Percentiles rank a stretch among this genome's conserved stretches.
These are phyloP conservation scores for Picea mariana DNA, from an alignment of 83 land plant genomes.

Conservation along the genomic window DNA sequence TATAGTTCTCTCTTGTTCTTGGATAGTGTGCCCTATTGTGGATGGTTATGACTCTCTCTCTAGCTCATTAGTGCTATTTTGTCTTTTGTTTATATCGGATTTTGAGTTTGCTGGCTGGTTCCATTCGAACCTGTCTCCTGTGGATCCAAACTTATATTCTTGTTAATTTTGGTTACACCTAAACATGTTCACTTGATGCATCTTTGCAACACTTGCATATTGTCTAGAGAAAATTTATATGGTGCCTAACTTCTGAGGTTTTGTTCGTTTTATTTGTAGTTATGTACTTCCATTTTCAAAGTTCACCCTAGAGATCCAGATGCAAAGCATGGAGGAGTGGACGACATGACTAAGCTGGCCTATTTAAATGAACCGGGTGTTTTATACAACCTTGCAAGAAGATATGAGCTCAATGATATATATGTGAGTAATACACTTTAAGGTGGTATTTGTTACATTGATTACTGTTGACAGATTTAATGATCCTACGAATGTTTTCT, in stretches of 20 bases:
- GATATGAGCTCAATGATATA: constrained; percentile 92
- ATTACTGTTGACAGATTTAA: background rate
- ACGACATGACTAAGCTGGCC: constrained; percentile 96
- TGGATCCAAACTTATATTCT: too few species aligned
- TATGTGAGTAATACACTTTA: constrained; percentile 50
- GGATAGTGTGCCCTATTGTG: too few species aligned
- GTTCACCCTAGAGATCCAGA: constrained; percentile 79
- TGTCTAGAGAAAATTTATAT: background rate
- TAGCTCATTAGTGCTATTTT: too few species aligned
- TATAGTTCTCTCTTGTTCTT: too few species aligned
- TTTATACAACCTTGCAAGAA: constrained; percentile 78
- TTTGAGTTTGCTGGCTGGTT: too few species aligned
- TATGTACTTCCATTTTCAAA: constrained; percentile 31
- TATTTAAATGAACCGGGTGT: constrained; percentile 98
- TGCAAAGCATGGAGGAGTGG: constrained; percentile 85
- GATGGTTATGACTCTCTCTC: too few species aligned
- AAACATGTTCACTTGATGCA: background rate
- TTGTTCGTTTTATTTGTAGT: constrained; percentile 18
- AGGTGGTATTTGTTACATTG: background rate
- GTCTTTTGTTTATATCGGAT: too few species aligned
- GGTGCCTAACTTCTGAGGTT: background rate
- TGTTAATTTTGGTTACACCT: background rate
- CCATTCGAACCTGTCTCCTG: too few species aligned
- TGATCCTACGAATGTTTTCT: too few species aligned
- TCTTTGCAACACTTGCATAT: background rate